Conservation (phyloP, 2,329 filamentous ascomycete genomes). For the Fusarium graminum region DNA sequence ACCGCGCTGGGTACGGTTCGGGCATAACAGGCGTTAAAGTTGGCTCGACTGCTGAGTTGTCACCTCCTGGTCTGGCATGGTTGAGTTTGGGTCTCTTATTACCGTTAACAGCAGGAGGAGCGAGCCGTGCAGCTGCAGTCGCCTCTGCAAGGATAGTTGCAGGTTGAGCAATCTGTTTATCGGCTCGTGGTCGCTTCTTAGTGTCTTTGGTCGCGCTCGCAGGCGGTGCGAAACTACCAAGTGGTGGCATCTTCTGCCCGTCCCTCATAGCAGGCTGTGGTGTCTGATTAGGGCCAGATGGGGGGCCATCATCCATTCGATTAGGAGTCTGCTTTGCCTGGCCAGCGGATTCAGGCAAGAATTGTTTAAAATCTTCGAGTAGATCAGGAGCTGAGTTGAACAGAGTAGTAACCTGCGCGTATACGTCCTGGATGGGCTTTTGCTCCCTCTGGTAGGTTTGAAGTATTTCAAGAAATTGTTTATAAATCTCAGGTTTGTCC, state of each 20-base stretch:
- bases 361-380: constrained; percentile 98
- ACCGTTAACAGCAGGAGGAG: constrained; percentile 53
- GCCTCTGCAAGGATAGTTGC: constrained; percentile 60
- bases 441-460: constrained; percentile 98
- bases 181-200: constrained; percentile 83
- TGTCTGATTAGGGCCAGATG: constrained; percentile 64
- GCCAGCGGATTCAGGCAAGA: constrained; percentile 85
- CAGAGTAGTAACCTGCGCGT: constrained; percentile 93
- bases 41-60: constrained; percentile 79
- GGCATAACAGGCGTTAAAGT: constrained; percentile 90
- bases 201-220: constrained; percentile 86
- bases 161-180: constrained; percentile 65
- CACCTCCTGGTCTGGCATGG: constrained; percentile 72
- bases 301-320: constrained; percentile 68
- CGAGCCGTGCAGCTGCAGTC: constrained; percentile 54
- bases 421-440: constrained; percentile 98
- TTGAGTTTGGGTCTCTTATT: constrained; percentile 80
- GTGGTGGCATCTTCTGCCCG: constrained; percentile 86
- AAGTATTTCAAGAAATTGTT: constrained; percentile 97
- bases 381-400: constrained; percentile 95
- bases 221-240: constrained; percentile 92
- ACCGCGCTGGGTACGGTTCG: constrained; percentile 83
- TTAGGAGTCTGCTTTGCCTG: constrained; percentile 64
- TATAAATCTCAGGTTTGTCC: constrained; percentile 97
- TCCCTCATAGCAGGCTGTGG: constrained; percentile 68